Percentiles rank a stretch among this genome's conserved stretches.
Evolutionary conservation across 2,329 filamentous ascomycete species (phyloP).

Genomic region (Fusarium keratoplasticum): DNA sequence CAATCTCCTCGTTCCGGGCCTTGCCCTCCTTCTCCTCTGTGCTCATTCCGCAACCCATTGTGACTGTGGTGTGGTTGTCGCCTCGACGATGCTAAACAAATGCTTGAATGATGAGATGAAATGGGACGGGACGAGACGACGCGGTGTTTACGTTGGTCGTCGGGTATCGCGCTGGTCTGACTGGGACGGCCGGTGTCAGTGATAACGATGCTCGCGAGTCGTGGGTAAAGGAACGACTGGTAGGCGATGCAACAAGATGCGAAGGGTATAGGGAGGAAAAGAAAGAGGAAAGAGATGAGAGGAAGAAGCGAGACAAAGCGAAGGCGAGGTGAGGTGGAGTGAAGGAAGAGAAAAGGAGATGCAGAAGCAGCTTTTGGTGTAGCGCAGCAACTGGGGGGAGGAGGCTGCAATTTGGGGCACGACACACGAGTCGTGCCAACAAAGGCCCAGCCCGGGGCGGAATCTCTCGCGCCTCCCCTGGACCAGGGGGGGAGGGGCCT

Average conservation of each 20-base stretch:
- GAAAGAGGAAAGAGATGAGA: constrained; percentile 40
- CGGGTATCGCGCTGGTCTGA: constrained; percentile 24
- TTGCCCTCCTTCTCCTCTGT: constrained; percentile 99
- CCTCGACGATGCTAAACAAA: constrained; percentile 28
- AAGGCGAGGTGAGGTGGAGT: constrained; percentile 42
- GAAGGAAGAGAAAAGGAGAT: constrained; percentile 48
- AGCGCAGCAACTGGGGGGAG: constrained; percentile 42
- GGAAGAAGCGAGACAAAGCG: constrained; percentile 39
- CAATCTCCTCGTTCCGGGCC: constrained; percentile 99
- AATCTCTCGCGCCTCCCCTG: constrained; percentile 47
- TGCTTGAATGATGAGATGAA: constrained; percentile 18
- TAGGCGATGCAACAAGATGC: constrained; percentile 24
- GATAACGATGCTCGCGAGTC: constrained; percentile 34
- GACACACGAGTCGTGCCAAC: constrained; percentile 48
- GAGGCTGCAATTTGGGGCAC: constrained; percentile 47
- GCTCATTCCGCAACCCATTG: constrained; percentile 99
- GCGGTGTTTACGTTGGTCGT: constrained; percentile 31
- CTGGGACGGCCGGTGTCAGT: constrained; percentile 30
- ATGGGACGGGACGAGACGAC: constrained; percentile 21
- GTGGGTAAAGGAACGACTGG: constrained; percentile 35
- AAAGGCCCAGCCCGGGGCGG: constrained; percentile 46
- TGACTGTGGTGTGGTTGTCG: constrained; percentile 60
- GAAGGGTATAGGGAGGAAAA: constrained; percentile 38
- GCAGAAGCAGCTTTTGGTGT: constrained; percentile 45
- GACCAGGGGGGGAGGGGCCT: constrained; percentile 42